Percentiles rank a stretch among this genome's conserved stretches.
Evolutionary conservation across 2,329 filamentous ascomycete species (phyloP).

Genomic region (Metarhizium humberi): DNA sequence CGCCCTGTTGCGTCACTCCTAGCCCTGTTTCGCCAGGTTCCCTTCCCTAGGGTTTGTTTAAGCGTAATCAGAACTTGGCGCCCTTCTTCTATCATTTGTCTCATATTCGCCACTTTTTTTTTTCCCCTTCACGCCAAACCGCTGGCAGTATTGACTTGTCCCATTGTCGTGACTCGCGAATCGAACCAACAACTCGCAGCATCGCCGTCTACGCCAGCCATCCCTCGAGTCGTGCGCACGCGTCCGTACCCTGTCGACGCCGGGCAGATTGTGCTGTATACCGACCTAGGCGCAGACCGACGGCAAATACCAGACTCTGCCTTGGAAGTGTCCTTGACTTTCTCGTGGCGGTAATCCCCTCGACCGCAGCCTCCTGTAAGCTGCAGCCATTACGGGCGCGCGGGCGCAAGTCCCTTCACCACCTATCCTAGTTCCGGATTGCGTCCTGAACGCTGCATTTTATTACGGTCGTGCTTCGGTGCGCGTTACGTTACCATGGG

Average conservation of each 20-base stretch:
- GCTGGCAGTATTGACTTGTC: not conserved
- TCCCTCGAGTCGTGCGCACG: not conserved
- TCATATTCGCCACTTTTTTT: conserved; percentile 8
- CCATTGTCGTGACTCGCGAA: not conserved
- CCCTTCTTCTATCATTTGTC: conserved; percentile 6
- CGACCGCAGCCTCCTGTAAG: not conserved
- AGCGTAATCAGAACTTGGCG: conserved; percentile 2
- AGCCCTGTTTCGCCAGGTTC: not conserved
- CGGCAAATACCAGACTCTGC: not conserved
- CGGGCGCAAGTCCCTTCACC: not conserved
- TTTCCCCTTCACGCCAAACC: not conserved
- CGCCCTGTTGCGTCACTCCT: not conserved
- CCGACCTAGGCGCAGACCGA: not conserved
- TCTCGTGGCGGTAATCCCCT: not conserved
- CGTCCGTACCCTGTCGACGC: not conserved
- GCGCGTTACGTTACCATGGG: conserved; percentile 54
- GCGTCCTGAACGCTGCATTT: conserved; percentile 11
- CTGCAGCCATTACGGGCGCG: not conserved
- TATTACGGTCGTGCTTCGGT: conserved; percentile 5
- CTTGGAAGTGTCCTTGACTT: not conserved
- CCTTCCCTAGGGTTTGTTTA: not conserved
- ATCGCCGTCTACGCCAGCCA: not conserved
- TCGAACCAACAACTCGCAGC: not conserved
- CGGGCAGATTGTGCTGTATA: not conserved
- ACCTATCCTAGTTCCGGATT: not conserved